Evolutionary conservation across 1,139 yeast species (phyloP).

Genomic region (Diutina catenulata): DNA sequence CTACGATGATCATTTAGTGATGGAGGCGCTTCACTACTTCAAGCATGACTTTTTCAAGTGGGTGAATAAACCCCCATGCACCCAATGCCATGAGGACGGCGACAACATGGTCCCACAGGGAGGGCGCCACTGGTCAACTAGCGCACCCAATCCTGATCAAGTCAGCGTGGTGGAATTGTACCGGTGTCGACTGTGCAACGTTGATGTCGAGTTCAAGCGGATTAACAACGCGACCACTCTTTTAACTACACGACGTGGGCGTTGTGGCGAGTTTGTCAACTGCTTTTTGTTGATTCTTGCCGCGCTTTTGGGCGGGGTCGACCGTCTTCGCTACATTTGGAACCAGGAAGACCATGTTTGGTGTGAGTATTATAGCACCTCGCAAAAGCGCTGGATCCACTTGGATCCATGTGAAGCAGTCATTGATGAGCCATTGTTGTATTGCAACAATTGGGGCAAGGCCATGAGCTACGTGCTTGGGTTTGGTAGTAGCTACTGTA

Average conservation of each 20-base stretch:
- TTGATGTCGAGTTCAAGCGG: constrained; percentile 53
- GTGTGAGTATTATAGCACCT: constrained; percentile 74
- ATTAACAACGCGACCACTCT: constrained; percentile 58
- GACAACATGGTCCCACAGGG: constrained; percentile 19
- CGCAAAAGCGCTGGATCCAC: constrained; percentile 68
- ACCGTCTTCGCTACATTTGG: constrained; percentile 61
- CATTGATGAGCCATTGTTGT: constrained; percentile 68
- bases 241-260: constrained; percentile 50
- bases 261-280: constrained; percentile 97
- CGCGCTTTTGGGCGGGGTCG: constrained; percentile 42
- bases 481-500: constrained; percentile 44
- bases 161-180: constrained; percentile 44
- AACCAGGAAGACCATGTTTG: constrained; percentile 92
- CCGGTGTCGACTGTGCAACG: constrained; percentile 40
- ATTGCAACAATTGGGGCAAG: constrained; percentile 85
- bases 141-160: constrained; percentile 18
- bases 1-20: constrained; percentile 60
- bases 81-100: constrained; percentile 27
- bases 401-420: constrained; percentile 83
- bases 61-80: constrained; percentile 66
- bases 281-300: constrained; percentile 62
- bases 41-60: constrained; percentile 72
- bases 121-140: constrained; percentile 10
- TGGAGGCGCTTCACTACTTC: constrained; percentile 62
- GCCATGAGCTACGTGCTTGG: constrained; percentile 82